Evolutionary conservation across 768 basidiomycete genomes (phyloP).

Genomic region (Suillus spraguei): DNA sequence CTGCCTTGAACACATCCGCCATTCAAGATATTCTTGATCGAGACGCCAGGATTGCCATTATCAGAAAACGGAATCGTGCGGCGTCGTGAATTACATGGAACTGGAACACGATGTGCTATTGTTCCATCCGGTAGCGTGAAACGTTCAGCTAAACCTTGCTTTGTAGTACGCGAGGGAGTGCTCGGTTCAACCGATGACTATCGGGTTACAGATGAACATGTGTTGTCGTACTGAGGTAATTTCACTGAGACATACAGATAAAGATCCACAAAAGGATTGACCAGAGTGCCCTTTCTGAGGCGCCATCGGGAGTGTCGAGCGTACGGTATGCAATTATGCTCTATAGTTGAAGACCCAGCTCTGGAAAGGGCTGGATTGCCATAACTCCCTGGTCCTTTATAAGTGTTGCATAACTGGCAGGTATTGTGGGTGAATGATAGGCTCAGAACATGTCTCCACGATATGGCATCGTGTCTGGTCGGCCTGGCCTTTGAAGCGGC

Average conservation of each 20-base stretch:
- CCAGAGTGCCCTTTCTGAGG: neutral
- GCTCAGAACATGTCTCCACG: neutral
- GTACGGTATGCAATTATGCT: too few relatives aligned
- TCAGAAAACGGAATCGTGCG: conserved; percentile 21
- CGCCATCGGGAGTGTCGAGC: neutral
- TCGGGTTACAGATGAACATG: neutral
- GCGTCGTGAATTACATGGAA: conserved; percentile 12
- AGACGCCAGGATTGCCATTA: conserved; percentile 23
- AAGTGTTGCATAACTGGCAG: neutral
- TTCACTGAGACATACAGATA: neutral
- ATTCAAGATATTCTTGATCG: conserved; percentile 18
- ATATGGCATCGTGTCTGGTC: neutral
- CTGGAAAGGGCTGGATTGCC: neutral
- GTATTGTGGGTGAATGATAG: neutral
- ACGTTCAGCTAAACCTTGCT: neutral
- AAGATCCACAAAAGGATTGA: neutral
- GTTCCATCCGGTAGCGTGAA: neutral
- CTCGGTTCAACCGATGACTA: neutral
- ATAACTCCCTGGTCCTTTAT: neutral
- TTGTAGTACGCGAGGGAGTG: neutral
- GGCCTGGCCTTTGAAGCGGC: neutral
- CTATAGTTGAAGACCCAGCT: neutral
- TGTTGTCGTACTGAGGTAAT: too few relatives aligned
- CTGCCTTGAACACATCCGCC: conserved; percentile 13
- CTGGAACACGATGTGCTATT: conserved; percentile 19